Evolutionary conservation across 257 asterid genomes (phyloP), one percentile per base, ranked within the genome.

Genomic region (Scutellaria baicalensis): DNA sequence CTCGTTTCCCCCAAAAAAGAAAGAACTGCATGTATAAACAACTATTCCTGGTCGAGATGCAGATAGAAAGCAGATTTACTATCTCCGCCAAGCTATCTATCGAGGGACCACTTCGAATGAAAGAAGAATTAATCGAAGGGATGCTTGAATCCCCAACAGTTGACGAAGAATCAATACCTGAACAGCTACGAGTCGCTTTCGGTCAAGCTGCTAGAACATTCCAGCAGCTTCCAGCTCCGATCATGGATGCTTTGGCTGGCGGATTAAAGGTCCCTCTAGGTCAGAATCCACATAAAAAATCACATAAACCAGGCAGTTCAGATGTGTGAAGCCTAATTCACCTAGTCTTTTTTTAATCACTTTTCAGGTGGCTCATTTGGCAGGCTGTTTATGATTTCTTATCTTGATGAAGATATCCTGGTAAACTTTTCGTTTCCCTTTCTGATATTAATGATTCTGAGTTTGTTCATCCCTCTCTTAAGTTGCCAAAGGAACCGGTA

Each of bases 81-180:
- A 62, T 93, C 74, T 75, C 91, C 14, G 80, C 88, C 59, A 87
- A 78, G 84, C 79, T 91, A 71, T 66, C 89, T 9, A 88, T 91
- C 14, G 99, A 93, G 86, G 99, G 99, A 31, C 96, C 99, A 33
- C 91, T 91, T 67, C 80, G 96, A 49, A 79, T 93, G 89, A 91
- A 91, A 77, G 99, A 93, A 80, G 99, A 86, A 80, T 93, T 89
- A 59, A 65, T 91, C 16, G 96, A 91, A 82, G 97, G 93, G 59
- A 45, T 80, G 80, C 43, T 93, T 23, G 96, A 86, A 66, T 78
- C 96, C 55, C 99, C 97, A 33, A 89, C 84, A 87, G 81, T 93
- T 59, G 70, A 79, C 14, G 96, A 91, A 78, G 96, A 89, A 66
- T 69, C 86, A 14, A 64, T 93, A 58, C 99, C 99, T 42, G 78